Evolutionary conservation across 306 rosid genomes (phyloP).

Genomic region (Luffa aegyptiaca): DNA sequence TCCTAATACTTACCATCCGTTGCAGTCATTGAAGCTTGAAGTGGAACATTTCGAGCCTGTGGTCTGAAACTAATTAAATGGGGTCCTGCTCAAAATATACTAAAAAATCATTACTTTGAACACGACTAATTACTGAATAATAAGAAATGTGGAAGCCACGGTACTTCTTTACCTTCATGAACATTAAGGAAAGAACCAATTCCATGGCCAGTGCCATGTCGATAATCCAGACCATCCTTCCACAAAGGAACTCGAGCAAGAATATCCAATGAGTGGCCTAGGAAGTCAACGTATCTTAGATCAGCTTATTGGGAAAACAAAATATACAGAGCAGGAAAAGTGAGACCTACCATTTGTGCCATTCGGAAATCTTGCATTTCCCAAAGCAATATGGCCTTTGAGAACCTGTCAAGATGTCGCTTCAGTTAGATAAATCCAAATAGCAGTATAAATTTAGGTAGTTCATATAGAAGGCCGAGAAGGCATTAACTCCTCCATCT

Average conservation of each 20-base stretch:
- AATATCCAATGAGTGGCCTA: conserved; percentile 78
- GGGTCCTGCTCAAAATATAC: conserved; percentile 52
- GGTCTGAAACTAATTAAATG: conserved; percentile 94
- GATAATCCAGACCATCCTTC: conserved; percentile 94
- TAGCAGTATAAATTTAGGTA: neutral
- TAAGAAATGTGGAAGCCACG: conserved; percentile 4
- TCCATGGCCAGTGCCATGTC: conserved; percentile 99
- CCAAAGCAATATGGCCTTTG: conserved; percentile 87
- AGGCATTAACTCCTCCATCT: neutral
- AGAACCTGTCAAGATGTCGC: conserved; percentile 55
- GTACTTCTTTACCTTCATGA: conserved; percentile 65
- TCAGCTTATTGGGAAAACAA: neutral
- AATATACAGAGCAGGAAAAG: neutral
- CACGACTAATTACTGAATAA: neutral
- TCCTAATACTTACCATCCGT: conserved; percentile 75
- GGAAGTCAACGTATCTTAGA: neutral
- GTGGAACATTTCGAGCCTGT: conserved; percentile 74
- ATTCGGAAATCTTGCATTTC: conserved; percentile 88
- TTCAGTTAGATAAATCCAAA: neutral
- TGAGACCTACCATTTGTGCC: conserved; percentile 69
- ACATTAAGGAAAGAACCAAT: conserved; percentile 95
- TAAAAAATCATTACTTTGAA: neutral
- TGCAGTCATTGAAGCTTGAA: conserved; percentile 90
- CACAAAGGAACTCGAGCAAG: conserved; percentile 94
- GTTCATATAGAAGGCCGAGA: neutral